Base-by-base conservation (phyloP, 2,329 filamentous ascomycete genomes). In the Beauveria australis region DNA sequence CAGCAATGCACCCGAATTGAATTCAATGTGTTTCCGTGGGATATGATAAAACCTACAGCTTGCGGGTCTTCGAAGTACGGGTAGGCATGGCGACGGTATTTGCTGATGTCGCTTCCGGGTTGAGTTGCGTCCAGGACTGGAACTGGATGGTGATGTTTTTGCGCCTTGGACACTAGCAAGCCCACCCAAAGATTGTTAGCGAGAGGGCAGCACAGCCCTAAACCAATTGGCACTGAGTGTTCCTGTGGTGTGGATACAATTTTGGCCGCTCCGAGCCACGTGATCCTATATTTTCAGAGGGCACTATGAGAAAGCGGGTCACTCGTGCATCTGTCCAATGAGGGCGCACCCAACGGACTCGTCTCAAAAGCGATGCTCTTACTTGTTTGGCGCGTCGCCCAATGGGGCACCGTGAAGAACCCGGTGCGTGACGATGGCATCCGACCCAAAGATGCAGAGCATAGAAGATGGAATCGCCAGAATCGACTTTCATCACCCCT, bases 401-500 rank as follows among this genome's bases (percentile, higher is more conserved):
- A 46, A 53, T 48, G 53, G 52, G 53, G 44, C 53, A 55, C 28
- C 24, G 54, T 22, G 47, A 51, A 37, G 33, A 14, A 16, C 2
- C 19, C 7, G 18, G 26, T 40, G 37, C 26, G 16, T 12, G 37
- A 59, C 53, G 3, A 72, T 72, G 69, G 53, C 63, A 19, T n/a
- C 55, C 0, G 55, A 63, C 14, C 57, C 61, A 6, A 60, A 57
- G 0, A 47, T 67, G 30, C 63, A 70, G 3, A 59, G 61, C 49
- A 63, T 69, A 26, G 60, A 67, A 1, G 59, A 52, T 10, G 51
- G 53, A 7, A 46, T 74, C 19, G 67, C 68, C 19, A 72, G 73
- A 3, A 69, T 79, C 43, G 79, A 92, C 67, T 97, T 96, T 70
- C 85, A 95, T 69, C 92, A 97, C 70, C 92, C 92, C 0, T 96